These are phyloP conservation scores for Hanseniaspora vineae DNA, from an alignment of 805 yeast species.

Conservation along the genomic window DNA sequence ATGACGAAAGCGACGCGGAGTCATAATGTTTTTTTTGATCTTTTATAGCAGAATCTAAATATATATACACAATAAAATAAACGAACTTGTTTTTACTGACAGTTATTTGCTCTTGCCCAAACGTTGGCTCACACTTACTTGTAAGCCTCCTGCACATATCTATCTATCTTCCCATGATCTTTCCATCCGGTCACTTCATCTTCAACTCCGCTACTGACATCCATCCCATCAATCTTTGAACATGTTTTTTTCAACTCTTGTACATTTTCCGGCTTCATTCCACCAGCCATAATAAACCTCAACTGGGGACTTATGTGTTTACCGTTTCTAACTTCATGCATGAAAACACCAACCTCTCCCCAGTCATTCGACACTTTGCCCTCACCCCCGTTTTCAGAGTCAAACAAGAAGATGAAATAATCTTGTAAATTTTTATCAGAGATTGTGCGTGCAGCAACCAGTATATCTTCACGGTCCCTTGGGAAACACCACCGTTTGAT, in stretches of 20 bases:
- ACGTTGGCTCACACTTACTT: too few relatives aligned
- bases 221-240: conserved; percentile 71
- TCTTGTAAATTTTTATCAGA: conserved; percentile 9
- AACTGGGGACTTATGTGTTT: neutral
- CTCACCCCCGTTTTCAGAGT: conserved; percentile 86
- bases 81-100: too few relatives aligned
- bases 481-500: conserved; percentile 61
- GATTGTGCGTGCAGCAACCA: conserved; percentile 6
- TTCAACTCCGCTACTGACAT: conserved; percentile 94
- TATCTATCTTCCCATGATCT: conserved; percentile 46
- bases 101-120: too few relatives aligned
- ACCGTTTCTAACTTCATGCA: conserved; percentile 1
- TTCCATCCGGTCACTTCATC: conserved; percentile 45
- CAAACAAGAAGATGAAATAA: conserved; percentile 54
- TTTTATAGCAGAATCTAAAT: neutral
- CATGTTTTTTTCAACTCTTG: conserved; percentile 30
- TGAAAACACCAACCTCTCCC: conserved; percentile 36
- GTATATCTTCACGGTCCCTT: conserved; percentile 26
- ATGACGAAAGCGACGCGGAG: conserved; percentile 17
- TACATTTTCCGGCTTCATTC: conserved; percentile 69
- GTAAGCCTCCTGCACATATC: neutral
- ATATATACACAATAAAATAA: neutral
- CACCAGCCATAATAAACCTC: conserved; percentile 73
- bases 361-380: conserved; percentile 65
- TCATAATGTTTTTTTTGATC: too few relatives aligned